Percentiles rank a stretch among this genome's conserved stretches.
Evolutionary conservation across 1,139 yeast genomes (phyloP).

Genomic region (Hanseniaspora uvarum): DNA sequence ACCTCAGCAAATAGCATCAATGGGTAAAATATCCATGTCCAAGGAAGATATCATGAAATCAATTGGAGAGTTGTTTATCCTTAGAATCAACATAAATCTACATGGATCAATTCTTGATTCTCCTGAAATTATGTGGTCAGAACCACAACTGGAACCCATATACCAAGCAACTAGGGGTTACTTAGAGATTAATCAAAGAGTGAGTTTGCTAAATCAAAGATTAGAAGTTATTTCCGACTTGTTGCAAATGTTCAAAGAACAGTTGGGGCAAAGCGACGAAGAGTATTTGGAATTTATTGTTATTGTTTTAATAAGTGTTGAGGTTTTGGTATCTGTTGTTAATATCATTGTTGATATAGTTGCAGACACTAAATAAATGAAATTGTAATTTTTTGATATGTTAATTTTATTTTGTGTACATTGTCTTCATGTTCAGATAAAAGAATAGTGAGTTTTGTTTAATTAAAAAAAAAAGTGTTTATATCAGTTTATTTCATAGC

Average conservation of each 20-base stretch:
- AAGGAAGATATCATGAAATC: conserved; percentile 92
- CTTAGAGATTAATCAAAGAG: conserved; percentile 86
- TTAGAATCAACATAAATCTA: conserved; percentile 78
- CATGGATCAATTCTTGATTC: conserved; percentile 94
- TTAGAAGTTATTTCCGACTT: conserved; percentile 87
- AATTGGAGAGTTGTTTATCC: conserved; percentile 85
- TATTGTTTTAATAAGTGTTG: conserved; percentile 84
- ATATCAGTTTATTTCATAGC: no score
- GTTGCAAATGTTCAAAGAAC: conserved; percentile 91
- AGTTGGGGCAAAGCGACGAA: conserved; percentile 82
- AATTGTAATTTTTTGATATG: background rate
- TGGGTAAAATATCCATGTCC: conserved; percentile 90
- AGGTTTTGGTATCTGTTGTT: conserved; percentile 76
- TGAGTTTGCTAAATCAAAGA: conserved; percentile 76
- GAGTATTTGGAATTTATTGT: conserved; percentile 89
- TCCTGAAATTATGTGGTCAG: conserved; percentile 98
- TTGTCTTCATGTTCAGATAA: background rate
- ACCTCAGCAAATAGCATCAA: conserved; percentile 87
- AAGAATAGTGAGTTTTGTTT: no score
- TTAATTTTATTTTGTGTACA: background rate
- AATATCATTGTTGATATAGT: conserved; percentile 45
- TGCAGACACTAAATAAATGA: conserved; percentile 25
- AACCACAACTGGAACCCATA: conserved; percentile 92
- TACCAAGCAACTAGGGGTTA: conserved; percentile 95
- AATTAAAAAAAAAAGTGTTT: no score